These are phyloP conservation scores for Citrus mangshanensis DNA, from an alignment of 345 rosid species.

Conservation along the genomic window DNA sequence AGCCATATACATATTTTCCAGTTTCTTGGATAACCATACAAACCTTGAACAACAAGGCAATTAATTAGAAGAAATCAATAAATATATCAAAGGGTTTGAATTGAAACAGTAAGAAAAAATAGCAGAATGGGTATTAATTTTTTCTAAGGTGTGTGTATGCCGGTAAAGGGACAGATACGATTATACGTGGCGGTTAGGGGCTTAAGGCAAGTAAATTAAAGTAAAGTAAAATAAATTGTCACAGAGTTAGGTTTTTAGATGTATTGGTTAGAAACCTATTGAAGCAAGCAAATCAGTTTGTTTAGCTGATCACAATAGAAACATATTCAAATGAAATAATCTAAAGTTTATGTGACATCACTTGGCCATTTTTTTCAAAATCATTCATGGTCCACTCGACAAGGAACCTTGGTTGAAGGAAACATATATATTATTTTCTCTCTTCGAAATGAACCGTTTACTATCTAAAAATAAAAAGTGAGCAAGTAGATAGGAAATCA, in stretches of 20 bases:
- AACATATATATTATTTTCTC: not conserved
- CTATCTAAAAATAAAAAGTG: slow-evolving; percentile 18
- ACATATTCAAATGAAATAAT: slow-evolving; percentile 1
- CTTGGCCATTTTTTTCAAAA: slow-evolving; percentile 10
- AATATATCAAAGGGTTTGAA: not conserved
- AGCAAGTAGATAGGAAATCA: slow-evolving; percentile 4
- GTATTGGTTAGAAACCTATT: slow-evolving; percentile 39
- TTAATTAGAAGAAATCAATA: not conserved
- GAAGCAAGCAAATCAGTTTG: slow-evolving; percentile 47
- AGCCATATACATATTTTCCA: slow-evolving; percentile 8
- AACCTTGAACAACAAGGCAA: not conserved
- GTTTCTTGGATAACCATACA: slow-evolving; percentile 7
- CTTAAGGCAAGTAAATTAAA: not conserved
- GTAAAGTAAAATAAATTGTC: slow-evolving; percentile 10
- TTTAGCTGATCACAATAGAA: slow-evolving; percentile 40
- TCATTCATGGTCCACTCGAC: slow-evolving; percentile 36
- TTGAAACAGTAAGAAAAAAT: not conserved
- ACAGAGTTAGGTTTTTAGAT: slow-evolving; percentile 22
- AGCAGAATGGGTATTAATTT: not conserved
- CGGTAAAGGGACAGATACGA: not conserved
- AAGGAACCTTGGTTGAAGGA: slow-evolving; percentile 36
- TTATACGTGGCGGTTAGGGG: slow-evolving; percentile 9
- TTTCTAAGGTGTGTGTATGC: slow-evolving; percentile 10
- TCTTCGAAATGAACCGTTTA: slow-evolving; percentile 15
- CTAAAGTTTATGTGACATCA: slow-evolving; percentile 25